Percentiles rank a stretch among this genome's conserved stretches.
These are phyloP conservation scores for Pseudoneurospora amorphoporcata DNA, from an alignment of 495 filamentous ascomycete species.

Conservation along the genomic window DNA sequence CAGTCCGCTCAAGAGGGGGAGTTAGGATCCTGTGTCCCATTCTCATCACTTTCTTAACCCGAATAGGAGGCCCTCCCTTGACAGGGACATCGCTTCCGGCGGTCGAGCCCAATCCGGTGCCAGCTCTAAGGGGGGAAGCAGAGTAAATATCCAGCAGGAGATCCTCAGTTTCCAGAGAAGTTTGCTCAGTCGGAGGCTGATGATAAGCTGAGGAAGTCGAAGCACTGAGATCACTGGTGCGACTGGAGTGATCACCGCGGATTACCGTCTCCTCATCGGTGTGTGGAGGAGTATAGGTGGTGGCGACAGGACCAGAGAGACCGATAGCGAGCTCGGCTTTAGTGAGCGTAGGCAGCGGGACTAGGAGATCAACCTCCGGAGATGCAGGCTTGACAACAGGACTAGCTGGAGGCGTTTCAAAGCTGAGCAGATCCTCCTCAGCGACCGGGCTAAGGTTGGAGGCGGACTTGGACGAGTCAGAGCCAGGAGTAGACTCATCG, in stretches of 20 bases:
- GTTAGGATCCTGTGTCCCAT: not conserved
- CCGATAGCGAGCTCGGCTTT: not conserved
- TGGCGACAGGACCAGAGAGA: not conserved
- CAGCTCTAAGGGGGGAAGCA: not conserved
- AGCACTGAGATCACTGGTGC: not conserved
- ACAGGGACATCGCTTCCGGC: not conserved
- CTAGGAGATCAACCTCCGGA: not conserved
- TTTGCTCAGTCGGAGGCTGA: not conserved
- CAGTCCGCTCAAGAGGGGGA: not conserved
- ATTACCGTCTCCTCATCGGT: not conserved
- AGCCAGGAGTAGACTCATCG: not conserved
- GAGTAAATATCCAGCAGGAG: not conserved
- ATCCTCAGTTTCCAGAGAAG: not conserved
- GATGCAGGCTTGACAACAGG: not conserved
- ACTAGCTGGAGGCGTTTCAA: not conserved
- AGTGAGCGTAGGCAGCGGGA: not conserved
- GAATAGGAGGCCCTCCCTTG: not conserved
- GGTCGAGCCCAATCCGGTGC: not conserved
- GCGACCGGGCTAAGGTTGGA: not conserved
- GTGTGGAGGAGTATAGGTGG: not conserved
- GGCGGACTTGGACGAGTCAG: not conserved
- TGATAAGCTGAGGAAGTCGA: not conserved
- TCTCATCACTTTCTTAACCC: not conserved
- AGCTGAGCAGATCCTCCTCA: not conserved
- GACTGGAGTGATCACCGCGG: not conserved